Evolutionary conservation across 352 stramenopile genomes (phyloP), one percentile per base, ranked within the genome.

Genomic region (Phytopythium sindhum): DNA sequence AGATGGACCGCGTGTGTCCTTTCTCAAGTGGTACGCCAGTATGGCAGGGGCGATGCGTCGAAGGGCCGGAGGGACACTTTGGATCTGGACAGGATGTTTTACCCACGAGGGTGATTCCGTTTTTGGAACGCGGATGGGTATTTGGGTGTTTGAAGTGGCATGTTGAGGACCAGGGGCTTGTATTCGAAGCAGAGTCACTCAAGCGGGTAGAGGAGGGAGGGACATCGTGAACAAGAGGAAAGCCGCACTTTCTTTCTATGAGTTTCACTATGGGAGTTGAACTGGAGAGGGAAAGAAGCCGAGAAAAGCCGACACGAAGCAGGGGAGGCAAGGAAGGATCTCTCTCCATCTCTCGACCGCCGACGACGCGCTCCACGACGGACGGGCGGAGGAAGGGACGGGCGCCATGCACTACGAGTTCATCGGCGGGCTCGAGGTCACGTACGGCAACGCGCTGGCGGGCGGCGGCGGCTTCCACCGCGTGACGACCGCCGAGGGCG

Each of bases 391-490:
- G 6, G 28, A 26, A 19, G 29, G 31, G 3, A 19, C 29, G 19
- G 31, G 21, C 37, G 56, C 41, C 33, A 93, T 93, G 85, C 78
- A 86, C 57, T 84, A 72, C 60, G 85, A 91, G 72, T 87, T 77
- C 66, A 78, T 96, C 54, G 75, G 69, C 48, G 78, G 63, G 50
- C 67, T 96, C 7, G 88, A 96, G 66, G 82, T 96, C 58, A 96
- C 88, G 56, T 96, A 96, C 65, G 88, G 86, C 64, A 88, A 95
- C 61, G 88, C 88, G 61, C 81, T 96, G 23, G 88, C 84, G 19
- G 84, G 69, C 39, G 86, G 86, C 33, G 84, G 84, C 51, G 75
- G 82, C 57, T 96, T 91, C 72, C 88, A 91, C 64, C 88, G 88
- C 63, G 88, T 95, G 26, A 96, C 88, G 55, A 93, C 75, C 8